Evolutionary conservation across 768 basidiomycete species (phyloP).

Genomic region (Tulasnella sp.): DNA sequence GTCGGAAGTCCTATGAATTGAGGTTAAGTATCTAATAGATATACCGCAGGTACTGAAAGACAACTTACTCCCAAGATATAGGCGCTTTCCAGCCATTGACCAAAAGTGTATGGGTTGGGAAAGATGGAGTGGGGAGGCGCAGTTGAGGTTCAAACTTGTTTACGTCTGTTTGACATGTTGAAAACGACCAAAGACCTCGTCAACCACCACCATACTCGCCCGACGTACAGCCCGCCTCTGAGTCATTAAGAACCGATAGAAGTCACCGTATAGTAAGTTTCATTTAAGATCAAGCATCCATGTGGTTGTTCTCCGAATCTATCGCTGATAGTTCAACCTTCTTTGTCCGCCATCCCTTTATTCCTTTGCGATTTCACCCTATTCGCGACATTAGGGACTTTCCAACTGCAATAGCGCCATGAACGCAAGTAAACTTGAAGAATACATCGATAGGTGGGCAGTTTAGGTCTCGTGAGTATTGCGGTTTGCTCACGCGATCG

Average conservation of each 20-base stretch:
- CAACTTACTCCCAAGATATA: slow-evolving; percentile 39
- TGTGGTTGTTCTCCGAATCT: not conserved
- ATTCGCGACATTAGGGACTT: not conserved
- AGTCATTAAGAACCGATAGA: not conserved
- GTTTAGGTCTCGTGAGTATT: not conserved
- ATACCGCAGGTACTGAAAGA: slow-evolving; percentile 6
- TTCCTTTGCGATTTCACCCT: not conserved
- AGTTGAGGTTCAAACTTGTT: slow-evolving; percentile 24
- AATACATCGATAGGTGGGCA: slow-evolving; percentile 30
- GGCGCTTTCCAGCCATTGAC: slow-evolving; percentile 21
- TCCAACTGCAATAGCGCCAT: not conserved
- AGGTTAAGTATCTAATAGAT: not conserved
- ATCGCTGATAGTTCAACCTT: not conserved
- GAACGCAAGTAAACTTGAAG: slow-evolving; percentile 28
- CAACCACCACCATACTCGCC: not conserved
- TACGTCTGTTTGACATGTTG: slow-evolving; percentile 20
- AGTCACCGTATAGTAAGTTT: not conserved
- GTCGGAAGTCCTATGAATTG: slow-evolving; percentile 67
- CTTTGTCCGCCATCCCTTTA: not conserved
- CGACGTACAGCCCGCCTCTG: not conserved
- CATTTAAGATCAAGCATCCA: not conserved
- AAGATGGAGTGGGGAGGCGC: not conserved
- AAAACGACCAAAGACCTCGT: not conserved
- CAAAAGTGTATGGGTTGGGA: slow-evolving; percentile 11
- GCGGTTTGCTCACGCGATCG: not conserved